Base-by-base conservation (phyloP, 148 eudicot genomes). In the Heliosperma pusillum region DNA sequence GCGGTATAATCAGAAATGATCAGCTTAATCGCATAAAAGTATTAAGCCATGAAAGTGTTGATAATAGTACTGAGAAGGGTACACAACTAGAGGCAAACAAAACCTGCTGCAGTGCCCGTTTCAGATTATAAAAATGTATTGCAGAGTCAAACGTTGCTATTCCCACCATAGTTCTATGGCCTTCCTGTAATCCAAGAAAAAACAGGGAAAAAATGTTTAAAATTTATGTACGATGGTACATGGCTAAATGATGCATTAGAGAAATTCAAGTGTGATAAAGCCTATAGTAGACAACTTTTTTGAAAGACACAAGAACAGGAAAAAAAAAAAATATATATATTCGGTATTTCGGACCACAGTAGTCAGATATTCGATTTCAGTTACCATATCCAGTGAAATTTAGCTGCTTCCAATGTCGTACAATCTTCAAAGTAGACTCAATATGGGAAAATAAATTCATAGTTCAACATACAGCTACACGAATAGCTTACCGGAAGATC, bases 91-190 rank as follows among this genome's bases (percentile, higher is more conserved):
- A 29, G 52, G 22, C 47, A 29, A 58, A 61, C 68, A 76, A 67
- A 75, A 96, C 99, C 99, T 96, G 99, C 86, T 92, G 97, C 61
- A 85, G 76, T 77, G 92, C 97, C 53, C 99, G 96, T 82, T 89
- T 96, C 68, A 96, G 83, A 81, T 96, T 92, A 86, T 96, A 96
- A 78, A 96, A 96, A 80, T 96, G 99, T 78, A 96, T 88, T 21
- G 97, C 92, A 52, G 91, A 90, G 80, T 96, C 99, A 87, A 88
- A 96, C 69, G 99, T 96, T 72, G 99, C 97, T 59, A 96, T 85
- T 61, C 99, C 99, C 66, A 90, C 99, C 89, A 89, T 84, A 72
- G 99, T 96, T 73, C 97, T 87, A 58, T 91, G 97, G 80, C 93
- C 99, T 79, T 90, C 97, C 99, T 96, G 97, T 76, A 85, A 77